Evolutionary conservation across 1,284 basidiomycete genomes (phyloP).

Genomic region (Naganishia albida): DNA sequence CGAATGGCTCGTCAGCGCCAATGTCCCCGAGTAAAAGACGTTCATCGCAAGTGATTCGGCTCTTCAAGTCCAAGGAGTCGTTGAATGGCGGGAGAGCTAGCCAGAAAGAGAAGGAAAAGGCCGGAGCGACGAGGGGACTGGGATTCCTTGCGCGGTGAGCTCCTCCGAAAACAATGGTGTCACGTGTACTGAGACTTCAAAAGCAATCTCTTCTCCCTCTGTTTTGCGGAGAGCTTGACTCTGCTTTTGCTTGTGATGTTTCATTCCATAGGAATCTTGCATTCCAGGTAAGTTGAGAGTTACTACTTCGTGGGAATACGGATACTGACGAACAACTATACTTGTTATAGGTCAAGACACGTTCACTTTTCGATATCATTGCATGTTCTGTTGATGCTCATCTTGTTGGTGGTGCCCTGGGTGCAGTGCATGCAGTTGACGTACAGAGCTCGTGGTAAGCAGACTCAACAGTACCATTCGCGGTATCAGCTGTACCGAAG

Average conservation of each 20-base stretch:
- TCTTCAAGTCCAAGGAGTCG: slow-evolving; percentile 37
- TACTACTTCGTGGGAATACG: background rate
- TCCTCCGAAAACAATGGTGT: background rate
- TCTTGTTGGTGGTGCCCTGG: slow-evolving; percentile 50
- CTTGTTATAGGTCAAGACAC: slow-evolving; percentile 41
- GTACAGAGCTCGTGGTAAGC: slow-evolving; percentile 48
- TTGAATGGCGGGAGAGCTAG: slow-evolving; percentile 22
- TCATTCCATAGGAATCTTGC: slow-evolving; percentile 46
- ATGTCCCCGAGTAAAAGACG: slow-evolving; percentile 7
- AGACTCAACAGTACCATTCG: background rate
- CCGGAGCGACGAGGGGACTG: slow-evolving; percentile 44
- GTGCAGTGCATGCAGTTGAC: slow-evolving; percentile 52
- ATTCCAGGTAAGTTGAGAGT: slow-evolving; percentile 39
- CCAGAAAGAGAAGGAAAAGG: slow-evolving; percentile 33
- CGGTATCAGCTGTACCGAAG: background rate
- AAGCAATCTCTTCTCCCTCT: slow-evolving; percentile 50
- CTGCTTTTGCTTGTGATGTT: slow-evolving; percentile 52
- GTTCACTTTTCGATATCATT: slow-evolving; percentile 53
- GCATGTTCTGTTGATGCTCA: slow-evolving; percentile 47
- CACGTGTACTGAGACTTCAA: background rate
- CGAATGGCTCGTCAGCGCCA: background rate
- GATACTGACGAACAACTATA: background rate
- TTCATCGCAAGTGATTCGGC: slow-evolving; percentile 38
- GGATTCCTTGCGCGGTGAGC: slow-evolving; percentile 44
- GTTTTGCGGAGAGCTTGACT: slow-evolving; percentile 52